phyloP scores from a whole-genome alignment of 1,284 basidiomycete genomes.

The Fomitopsis betulina region DNA sequence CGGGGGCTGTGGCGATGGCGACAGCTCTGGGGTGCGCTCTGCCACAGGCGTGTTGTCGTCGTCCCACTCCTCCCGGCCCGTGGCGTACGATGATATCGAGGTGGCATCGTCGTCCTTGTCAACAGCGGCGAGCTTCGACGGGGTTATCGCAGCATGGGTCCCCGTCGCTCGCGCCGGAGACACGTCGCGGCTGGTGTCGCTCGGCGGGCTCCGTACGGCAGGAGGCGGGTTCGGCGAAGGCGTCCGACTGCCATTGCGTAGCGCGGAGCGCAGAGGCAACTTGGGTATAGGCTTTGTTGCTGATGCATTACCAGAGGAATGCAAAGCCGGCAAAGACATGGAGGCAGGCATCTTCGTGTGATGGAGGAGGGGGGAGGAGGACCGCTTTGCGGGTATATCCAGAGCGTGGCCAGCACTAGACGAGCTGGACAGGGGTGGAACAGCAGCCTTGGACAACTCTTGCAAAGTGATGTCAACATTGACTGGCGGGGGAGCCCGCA shows the following conservation, averaged over 20 bases:
- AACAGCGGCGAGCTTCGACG: background rate
- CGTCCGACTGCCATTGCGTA: constrained; percentile 47
- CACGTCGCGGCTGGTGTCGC: background rate
- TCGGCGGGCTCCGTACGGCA: constrained; percentile 24
- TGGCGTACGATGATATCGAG: constrained; percentile 58
- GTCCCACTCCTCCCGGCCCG: constrained; percentile 45
- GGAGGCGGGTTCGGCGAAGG: constrained; percentile 58
- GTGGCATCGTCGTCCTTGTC: constrained; percentile 30
- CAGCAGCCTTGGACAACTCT: background rate
- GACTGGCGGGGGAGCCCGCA: constrained; percentile 35
- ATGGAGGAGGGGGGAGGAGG: background rate
- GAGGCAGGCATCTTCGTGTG: constrained; percentile 14
- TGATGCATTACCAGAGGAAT: background rate
- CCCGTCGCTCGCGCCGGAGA: background rate
- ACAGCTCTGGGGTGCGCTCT: constrained; percentile 1
- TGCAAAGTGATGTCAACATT: constrained; percentile 14
- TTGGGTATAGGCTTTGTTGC: constrained; percentile 24
- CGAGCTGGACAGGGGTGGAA: background rate
- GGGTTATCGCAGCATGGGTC: background rate
- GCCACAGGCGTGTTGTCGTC: constrained; percentile 18
- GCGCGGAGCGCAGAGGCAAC: constrained; percentile 57
- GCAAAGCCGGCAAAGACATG: constrained; percentile 17
- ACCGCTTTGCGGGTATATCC: background rate
- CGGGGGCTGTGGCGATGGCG: constrained; percentile 18
- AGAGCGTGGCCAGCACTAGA: background rate